Percentiles rank a stretch among this genome's conserved stretches.
phyloP scores from a whole-genome alignment of 345 rosid genomes.

The Bruguiera parviflora region DNA sequence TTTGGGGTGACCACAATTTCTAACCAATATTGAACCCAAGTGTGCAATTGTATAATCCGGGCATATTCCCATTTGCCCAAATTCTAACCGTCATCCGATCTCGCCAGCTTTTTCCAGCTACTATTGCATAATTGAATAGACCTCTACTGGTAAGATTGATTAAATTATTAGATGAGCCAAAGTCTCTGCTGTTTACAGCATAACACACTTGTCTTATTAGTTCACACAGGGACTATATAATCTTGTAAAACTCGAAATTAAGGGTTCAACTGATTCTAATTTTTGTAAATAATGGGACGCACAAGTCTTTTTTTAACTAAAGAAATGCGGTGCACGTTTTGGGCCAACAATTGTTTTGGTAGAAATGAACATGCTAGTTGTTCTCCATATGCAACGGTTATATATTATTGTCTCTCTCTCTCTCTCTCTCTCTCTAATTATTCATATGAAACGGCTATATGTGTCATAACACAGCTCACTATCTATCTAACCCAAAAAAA shows the following conservation, averaged over 20 bases:
- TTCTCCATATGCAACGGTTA: constrained; percentile 22
- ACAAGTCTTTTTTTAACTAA: not conserved
- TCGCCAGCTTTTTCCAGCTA: constrained; percentile 18
- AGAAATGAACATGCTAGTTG: constrained; percentile 28
- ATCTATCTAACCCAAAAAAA: not conserved
- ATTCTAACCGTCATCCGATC: not conserved
- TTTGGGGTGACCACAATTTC: not conserved
- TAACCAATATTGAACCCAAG: not conserved
- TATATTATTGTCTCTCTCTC: not conserved
- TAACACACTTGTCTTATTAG: too few relatives aligned
- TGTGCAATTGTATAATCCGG: not conserved
- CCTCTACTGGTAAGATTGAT: not conserved
- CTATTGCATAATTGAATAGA: not conserved
- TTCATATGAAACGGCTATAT: constrained; percentile 17
- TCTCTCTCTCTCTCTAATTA: constrained; percentile 25
- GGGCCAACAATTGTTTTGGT: not conserved
- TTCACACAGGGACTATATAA: not conserved
- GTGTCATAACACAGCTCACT: constrained; percentile 14
- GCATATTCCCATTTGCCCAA: not conserved
- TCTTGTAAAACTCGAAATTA: too few relatives aligned
- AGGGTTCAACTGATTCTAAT: too few relatives aligned
- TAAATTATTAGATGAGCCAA: not conserved
- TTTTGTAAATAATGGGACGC: too few relatives aligned
- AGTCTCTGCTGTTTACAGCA: not conserved
- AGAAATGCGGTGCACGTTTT: not conserved